Evolutionary conservation across 164 flowering plant species (phyloP), one percentile per base, ranked within the genome.

Genomic region (Aristolochia fimbriata): DNA sequence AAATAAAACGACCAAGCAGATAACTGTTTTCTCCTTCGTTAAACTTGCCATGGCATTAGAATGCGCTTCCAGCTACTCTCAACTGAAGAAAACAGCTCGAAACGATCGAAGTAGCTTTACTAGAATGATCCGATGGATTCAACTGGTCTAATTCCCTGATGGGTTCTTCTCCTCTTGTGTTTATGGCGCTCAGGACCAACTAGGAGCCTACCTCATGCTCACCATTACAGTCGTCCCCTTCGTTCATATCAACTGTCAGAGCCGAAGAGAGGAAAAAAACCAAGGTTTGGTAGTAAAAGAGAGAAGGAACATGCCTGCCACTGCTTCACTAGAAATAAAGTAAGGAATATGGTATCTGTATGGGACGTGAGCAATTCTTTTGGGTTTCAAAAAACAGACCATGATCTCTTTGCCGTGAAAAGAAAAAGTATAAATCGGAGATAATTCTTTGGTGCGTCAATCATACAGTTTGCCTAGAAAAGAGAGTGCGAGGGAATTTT

Each of bases 241-340:
- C 64, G 65, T 70, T 64, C 57, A 62, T 73, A 66, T 57, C 57
- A 64, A 31, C 30, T 66, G 78, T 65, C 79, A 74, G 75, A 65
- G 12, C 65, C 68, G 68, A 59, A 73, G 61, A 55, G 71, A 68
- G 65, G n/a, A n/a, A 65, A 37, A 52, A 47, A 24, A 13, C 59
- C 61, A 58, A 67, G 67, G 67, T 59, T 55, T 64, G 72, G 71
- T 67, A 65, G 59, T 49, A 64, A 67, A 70, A 72, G 62, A 78
- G 77, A 68, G 66, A 55, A 71, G 51, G 47, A 76, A 77, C 87
- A 82, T 77, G 85, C 84, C 75, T 77, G 82, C 74, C 85, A 71
- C 75, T 58, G 68, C 68, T 78, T 72, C 82, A 78, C 70, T 69
- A 60, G 51, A 47, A 58, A 48, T 73, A 70, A 73, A 67, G 70